Evolutionary conservation across 768 basidiomycete genomes (phyloP).

Genomic region (Naganishia vaughanmartiniae): DNA sequence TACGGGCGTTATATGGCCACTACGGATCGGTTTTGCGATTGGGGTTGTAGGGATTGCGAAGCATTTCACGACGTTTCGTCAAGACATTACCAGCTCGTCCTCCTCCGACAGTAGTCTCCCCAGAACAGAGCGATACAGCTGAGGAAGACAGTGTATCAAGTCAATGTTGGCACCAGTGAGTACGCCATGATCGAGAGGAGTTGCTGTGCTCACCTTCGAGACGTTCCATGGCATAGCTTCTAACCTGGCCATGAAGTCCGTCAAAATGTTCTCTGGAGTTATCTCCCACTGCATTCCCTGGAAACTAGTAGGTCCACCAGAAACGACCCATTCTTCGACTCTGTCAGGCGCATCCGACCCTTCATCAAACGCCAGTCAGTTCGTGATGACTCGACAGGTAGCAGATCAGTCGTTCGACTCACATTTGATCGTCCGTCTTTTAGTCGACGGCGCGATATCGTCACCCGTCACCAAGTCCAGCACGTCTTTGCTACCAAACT

Average conservation of each 20-base stretch:
- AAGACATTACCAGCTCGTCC: neutral
- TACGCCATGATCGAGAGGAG: neutral
- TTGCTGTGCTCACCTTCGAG: slow-evolving; percentile 22
- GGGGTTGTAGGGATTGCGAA: too few relatives aligned
- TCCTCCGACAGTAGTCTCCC: slow-evolving; percentile 7
- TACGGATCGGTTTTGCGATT: too few relatives aligned
- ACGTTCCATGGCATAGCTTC: slow-evolving; percentile 42
- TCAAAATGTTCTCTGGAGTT: slow-evolving; percentile 31
- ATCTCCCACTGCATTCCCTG: slow-evolving; percentile 39
- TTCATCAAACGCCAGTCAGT: slow-evolving; percentile 23
- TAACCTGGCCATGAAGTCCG: slow-evolving; percentile 39
- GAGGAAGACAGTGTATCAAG: neutral
- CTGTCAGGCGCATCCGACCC: slow-evolving; percentile 42
- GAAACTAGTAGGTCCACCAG: slow-evolving; percentile 39
- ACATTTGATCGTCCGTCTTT: slow-evolving; percentile 38
- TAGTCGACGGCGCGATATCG: neutral
- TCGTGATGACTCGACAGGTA: neutral
- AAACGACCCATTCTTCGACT: slow-evolving; percentile 36
- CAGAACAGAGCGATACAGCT: slow-evolving; percentile 16
- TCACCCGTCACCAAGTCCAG: neutral
- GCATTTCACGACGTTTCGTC: neutral
- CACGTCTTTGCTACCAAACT: slow-evolving; percentile 33
- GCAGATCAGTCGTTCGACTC: slow-evolving; percentile 9
- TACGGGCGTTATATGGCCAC: too few relatives aligned
- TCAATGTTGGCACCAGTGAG: neutral